Base-by-base conservation (phyloP, 495 filamentous ascomycete species). In the Neurospora discreta region DNA sequence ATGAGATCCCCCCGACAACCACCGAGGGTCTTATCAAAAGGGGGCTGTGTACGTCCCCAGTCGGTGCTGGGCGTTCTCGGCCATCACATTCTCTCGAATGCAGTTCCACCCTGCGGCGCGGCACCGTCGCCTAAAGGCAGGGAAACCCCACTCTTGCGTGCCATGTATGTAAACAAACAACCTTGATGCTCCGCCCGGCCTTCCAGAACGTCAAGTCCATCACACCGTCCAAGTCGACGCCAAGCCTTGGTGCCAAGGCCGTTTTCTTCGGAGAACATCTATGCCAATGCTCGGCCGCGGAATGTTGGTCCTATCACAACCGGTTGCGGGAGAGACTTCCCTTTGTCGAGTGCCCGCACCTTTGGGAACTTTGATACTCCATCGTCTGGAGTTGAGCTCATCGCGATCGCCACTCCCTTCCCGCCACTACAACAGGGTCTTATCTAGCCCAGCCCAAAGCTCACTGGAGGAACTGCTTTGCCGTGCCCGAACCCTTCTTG, bases 21-120 rank as follows among this genome's bases (percentile, higher is more conserved):
- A 26, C 74, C 72, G 74, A 74, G 74, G 38, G 10, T 36, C 23
- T 15, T 60, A 60, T 60, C 52, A 30, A 65, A 33, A 65, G 26
- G 52, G 52, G 26, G 52, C 52, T 65, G 26, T 10, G 15, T 65
- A 65, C 52, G 15, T 65, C 33, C 52, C 26, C 33, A 26, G 52
- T 65, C 52, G 26, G 26, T 65, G 26, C 52, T 60, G 52, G 52
- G 52, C 52, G 52, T 7, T 65, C 52, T 65, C 52, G 52, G 52
- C 26, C 52, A 30, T 65, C 52, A 33, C 52, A 65, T 65, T 65
- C 52, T 26, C 9, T 65, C 52, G 26, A 60, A 23, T 36, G 7
- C 52, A 1, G 52, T 60, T 60, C 52, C 52, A 60, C 13, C 15
- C 33, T 36, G 15, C 52, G 52, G 26, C 26, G 52, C 52, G 26